phyloP scores from a whole-genome alignment of 495 filamentous ascomycete genomes.

The Venustampulla echinocandica region DNA sequence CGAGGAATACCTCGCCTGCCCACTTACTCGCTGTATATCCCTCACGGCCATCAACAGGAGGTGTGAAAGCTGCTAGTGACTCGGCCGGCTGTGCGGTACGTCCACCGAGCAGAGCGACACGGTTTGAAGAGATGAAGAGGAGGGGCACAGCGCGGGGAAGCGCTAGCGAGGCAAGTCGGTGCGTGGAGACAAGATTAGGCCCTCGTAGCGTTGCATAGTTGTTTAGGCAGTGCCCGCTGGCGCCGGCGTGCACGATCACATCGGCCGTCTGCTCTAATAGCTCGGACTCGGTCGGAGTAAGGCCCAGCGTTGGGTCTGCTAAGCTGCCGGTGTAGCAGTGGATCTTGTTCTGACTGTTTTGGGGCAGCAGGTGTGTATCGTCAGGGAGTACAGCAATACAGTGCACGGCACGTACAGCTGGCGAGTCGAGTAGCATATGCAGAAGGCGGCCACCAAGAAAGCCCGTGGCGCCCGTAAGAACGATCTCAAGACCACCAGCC shows the following conservation, averaged over 20 bases:
- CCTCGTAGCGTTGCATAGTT: constrained; percentile 34
- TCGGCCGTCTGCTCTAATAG: constrained; percentile 29
- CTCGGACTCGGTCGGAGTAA: not conserved
- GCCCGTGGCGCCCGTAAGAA: constrained; percentile 29
- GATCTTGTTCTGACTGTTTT: too few relatives aligned
- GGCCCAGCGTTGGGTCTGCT: not conserved
- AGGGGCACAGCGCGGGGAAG: constrained; percentile 31
- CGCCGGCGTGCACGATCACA: constrained; percentile 43
- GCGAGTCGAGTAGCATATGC: not conserved
- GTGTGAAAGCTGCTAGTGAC: not conserved
- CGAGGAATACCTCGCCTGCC: constrained; percentile 43
- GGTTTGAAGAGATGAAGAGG: constrained; percentile 40
- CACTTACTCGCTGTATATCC: constrained; percentile 35
- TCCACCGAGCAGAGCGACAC: constrained; percentile 12
- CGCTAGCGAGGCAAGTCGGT: constrained; percentile 30
- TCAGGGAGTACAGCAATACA: not conserved
- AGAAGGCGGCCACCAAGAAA: constrained; percentile 22
- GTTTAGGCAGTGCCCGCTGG: constrained; percentile 40
- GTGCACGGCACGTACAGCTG: not conserved
- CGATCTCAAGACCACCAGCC: constrained; percentile 21
- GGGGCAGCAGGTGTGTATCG: too few relatives aligned
- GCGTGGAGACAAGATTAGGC: constrained; percentile 36
- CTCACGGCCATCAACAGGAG: not conserved
- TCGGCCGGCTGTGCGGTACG: not conserved
- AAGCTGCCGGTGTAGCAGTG: not conserved